These are phyloP conservation scores for Parietaria judaica DNA, from an alignment of 306 rosid species.

Conservation along the genomic window DNA sequence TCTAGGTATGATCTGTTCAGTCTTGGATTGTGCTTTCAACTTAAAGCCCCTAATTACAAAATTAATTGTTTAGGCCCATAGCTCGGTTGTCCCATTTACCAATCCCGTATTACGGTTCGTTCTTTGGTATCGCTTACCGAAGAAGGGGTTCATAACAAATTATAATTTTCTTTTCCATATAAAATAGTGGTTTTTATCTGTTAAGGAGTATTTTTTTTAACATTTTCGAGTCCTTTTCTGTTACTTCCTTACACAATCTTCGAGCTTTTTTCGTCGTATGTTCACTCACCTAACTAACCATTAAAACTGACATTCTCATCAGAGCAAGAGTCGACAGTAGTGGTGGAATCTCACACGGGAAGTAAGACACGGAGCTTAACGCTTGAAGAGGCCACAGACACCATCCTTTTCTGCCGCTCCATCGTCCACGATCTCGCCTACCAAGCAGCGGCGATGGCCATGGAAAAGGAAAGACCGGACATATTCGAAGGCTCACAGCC, in stretches of 20 bases:
- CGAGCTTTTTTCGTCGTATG: neutral
- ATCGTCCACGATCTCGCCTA: slow-evolving; percentile 83
- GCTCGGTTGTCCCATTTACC: too few species aligned
- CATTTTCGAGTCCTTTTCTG: too few species aligned
- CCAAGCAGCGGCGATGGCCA: slow-evolving; percentile 71
- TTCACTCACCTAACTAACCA: slow-evolving; percentile 19
- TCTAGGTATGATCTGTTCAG: slow-evolving; percentile 44
- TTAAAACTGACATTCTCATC: slow-evolving; percentile 17
- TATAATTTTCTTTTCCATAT: too few species aligned
- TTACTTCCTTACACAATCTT: too few species aligned
- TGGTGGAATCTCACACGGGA: slow-evolving; percentile 57
- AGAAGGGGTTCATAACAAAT: too few species aligned
- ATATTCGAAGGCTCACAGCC: slow-evolving; percentile 67
- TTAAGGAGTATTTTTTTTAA: too few species aligned
- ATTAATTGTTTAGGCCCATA: too few species aligned
- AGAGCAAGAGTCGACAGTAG: slow-evolving; percentile 68
- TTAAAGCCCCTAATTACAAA: too few species aligned
- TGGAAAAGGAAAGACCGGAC: slow-evolving; percentile 56
- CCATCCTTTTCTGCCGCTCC: slow-evolving; percentile 92
- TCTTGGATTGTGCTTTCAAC: slow-evolving; percentile 14
- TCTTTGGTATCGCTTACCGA: too few species aligned
- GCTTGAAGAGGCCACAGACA: slow-evolving; percentile 91
- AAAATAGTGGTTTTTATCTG: too few species aligned
- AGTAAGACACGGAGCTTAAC: slow-evolving; percentile 68
- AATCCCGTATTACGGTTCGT: too few species aligned